Percentiles rank a stretch among this genome's conserved stretches.
These are phyloP conservation scores for Boletus rubropictus DNA, from an alignment of 768 basidiomycete genomes.

Conservation along the genomic window DNA sequence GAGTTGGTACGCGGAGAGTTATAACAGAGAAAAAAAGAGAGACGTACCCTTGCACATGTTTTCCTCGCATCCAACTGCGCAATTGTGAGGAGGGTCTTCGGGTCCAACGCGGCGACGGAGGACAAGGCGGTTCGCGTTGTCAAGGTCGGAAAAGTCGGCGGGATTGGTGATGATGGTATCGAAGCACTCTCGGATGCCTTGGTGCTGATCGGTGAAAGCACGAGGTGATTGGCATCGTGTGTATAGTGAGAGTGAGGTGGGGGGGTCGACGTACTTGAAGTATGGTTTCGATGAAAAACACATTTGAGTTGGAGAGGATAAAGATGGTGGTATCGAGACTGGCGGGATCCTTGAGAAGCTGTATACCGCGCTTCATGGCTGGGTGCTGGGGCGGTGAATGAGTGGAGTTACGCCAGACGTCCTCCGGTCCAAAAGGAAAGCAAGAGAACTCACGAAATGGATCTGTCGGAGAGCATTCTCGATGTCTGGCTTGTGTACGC, in stretches of 20 bases:
- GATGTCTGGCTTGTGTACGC: slow-evolving; percentile 68
- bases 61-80: slow-evolving; percentile 81
- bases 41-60: slow-evolving; percentile 95
- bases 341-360: slow-evolving; percentile 57
- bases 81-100: slow-evolving; percentile 70
- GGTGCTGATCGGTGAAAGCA: slow-evolving; percentile 42
- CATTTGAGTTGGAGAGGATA: slow-evolving; percentile 92
- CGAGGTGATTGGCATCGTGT: neutral
- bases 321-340: slow-evolving; percentile 70
- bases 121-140: slow-evolving; percentile 59
- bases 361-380: slow-evolving; percentile 91
- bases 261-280: slow-evolving; percentile 50
- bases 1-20: neutral
- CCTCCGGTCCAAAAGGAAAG: neutral
- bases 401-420: neutral
- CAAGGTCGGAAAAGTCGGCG: slow-evolving; percentile 69
- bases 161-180: slow-evolving; percentile 89
- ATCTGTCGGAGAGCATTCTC: slow-evolving; percentile 70
- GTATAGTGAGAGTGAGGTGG: neutral
- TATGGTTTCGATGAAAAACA: slow-evolving; percentile 86
- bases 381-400: slow-evolving; percentile 62
- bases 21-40: neutral
- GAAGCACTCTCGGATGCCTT: slow-evolving; percentile 68
- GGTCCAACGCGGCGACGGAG: slow-evolving; percentile 75
- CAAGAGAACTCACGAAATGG: slow-evolving; percentile 65